A percentile compares a stretch with the other conserved stretches of the same genome.
Evolutionary conservation across 352 stramenopile genomes (phyloP).

Genomic region (Elongisporangium undulatum): DNA sequence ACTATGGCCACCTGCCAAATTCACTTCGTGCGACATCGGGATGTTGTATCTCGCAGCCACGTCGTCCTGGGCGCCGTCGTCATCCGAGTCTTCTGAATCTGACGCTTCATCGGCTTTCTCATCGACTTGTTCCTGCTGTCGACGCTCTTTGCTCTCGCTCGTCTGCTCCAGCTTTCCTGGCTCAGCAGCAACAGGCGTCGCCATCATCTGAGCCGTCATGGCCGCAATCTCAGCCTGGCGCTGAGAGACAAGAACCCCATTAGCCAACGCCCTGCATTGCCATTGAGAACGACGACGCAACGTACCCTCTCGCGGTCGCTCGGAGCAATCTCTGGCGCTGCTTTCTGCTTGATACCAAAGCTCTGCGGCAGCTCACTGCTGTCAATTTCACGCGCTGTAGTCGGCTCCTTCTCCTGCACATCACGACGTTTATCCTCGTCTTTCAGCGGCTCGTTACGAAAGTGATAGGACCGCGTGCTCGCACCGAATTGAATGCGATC

Average conservation of each 20-base stretch:
- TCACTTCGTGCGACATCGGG: constrained; percentile 67
- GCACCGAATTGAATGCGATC: constrained; percentile 56
- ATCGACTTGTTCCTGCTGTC: constrained; percentile 1
- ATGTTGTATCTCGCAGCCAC: constrained; percentile 63
- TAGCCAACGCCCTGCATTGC: not conserved
- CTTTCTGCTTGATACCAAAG: constrained; percentile 34
- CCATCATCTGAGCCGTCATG: constrained; percentile 77
- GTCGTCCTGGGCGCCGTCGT: constrained; percentile 40
- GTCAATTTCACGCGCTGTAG: constrained; percentile 13
- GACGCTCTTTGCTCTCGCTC: not conserved
- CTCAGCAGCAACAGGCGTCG: constrained; percentile 12
- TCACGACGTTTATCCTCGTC: constrained; percentile 4
- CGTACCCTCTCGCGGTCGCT: constrained; percentile 36
- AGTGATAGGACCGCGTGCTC: constrained; percentile 57
- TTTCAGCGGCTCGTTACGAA: constrained; percentile 18
- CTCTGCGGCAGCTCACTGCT: constrained; percentile 37
- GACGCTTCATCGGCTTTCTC: constrained; percentile 10
- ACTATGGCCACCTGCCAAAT: constrained; percentile 34
- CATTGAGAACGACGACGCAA: not conserved
- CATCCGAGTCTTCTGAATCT: constrained; percentile 12
- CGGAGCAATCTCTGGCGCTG: not conserved
- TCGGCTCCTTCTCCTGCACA: constrained; percentile 1
- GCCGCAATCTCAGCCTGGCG: constrained; percentile 61
- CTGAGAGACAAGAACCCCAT: constrained; percentile 13
- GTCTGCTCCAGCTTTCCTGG: constrained; percentile 4